phyloP scores from a whole-genome alignment of 768 basidiomycete genomes.

The Collybia mongolica region DNA sequence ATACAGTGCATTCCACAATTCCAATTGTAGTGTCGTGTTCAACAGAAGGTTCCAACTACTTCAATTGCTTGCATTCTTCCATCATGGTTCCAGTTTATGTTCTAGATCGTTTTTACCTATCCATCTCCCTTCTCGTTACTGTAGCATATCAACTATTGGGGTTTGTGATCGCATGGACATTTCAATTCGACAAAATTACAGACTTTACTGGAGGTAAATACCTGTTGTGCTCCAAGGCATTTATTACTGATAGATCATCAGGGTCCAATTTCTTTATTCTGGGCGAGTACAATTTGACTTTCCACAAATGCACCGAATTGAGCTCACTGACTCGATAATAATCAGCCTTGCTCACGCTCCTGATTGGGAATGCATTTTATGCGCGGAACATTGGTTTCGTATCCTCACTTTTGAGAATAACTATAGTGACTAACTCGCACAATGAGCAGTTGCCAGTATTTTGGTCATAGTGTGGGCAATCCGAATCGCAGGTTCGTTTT shows the following conservation, averaged over 20 bases:
- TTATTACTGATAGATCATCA: constrained; percentile 4
- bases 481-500: constrained; percentile 48
- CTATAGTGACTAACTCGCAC: not conserved
- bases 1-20: no score
- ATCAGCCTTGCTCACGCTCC: constrained; percentile 58
- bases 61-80: no score
- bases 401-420: not conserved
- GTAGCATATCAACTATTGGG: constrained; percentile 59
- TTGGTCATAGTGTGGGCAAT: constrained; percentile 70
- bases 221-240: constrained; percentile 3
- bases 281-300: constrained; percentile 28
- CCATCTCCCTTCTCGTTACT: constrained; percentile 50
- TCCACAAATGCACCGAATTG: not conserved
- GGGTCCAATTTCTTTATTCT: constrained; percentile 71
- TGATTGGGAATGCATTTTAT: constrained; percentile 59
- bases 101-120: constrained; percentile 49
- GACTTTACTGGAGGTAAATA: constrained; percentile 59
- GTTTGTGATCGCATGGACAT: constrained; percentile 65
- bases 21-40: no score
- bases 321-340: not conserved
- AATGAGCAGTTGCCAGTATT: constrained; percentile 40
- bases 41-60: no score
- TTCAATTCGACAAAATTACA: constrained; percentile 74
- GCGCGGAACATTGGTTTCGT: constrained; percentile 49
- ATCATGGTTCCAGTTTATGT: constrained; percentile 39